Percentiles rank a stretch among this genome's conserved stretches.
phyloP scores from a whole-genome alignment of 2,329 filamentous ascomycete species.

The Pseudogymnoascus sp. region DNA sequence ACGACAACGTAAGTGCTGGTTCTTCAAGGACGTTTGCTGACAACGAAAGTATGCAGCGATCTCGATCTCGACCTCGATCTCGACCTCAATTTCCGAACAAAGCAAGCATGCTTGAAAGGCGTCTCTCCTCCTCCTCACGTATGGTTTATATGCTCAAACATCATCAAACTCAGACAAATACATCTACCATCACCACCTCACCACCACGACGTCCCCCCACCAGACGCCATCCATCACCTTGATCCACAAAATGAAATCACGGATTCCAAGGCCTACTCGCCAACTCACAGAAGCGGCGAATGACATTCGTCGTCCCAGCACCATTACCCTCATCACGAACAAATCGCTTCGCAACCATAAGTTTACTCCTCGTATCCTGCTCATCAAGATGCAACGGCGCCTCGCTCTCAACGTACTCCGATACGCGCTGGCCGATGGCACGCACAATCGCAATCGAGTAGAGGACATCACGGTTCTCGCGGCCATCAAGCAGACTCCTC shows the following conservation, averaged over 20 bases:
- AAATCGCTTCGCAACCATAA: constrained; percentile 62
- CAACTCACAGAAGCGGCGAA: constrained; percentile 61
- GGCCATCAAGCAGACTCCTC: constrained; percentile 63
- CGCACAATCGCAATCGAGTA: constrained; percentile 80
- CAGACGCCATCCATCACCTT: background rate
- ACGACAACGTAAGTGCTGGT: background rate
- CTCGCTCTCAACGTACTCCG: constrained; percentile 47
- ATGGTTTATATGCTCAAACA: background rate
- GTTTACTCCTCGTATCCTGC: constrained; percentile 55
- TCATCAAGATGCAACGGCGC: constrained; percentile 55
- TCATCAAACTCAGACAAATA: background rate
- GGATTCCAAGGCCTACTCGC: constrained; percentile 39
- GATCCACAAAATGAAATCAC: background rate
- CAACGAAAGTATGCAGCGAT: background rate
- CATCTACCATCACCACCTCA: background rate
- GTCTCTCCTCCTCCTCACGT: background rate
- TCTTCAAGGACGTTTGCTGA: background rate
- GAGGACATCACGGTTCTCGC: constrained; percentile 82
- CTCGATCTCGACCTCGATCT: background rate
- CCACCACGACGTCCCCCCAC: background rate
- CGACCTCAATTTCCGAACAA: background rate
- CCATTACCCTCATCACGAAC: constrained; percentile 55
- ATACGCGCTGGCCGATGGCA: constrained; percentile 59
- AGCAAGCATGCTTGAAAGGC: background rate
- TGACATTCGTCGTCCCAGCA: constrained; percentile 66